Conservation (phyloP, 192 early-diverging fungal genomes). For the Coemansia sp. region DNA sequence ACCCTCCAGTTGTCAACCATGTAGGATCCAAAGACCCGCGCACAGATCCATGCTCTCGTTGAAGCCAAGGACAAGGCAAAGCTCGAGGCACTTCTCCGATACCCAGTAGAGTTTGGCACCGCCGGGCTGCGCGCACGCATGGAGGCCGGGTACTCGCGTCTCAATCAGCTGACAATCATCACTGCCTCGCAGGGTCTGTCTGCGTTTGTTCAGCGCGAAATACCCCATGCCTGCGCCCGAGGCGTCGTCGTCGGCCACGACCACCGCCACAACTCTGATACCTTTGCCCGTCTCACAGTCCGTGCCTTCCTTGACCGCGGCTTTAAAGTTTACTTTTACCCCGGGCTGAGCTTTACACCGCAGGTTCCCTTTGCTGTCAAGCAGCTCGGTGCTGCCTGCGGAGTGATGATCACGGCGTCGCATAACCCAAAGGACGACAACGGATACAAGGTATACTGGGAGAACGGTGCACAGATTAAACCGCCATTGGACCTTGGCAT, state of each 20-base stretch:
- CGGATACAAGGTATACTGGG: constrained; percentile 88
- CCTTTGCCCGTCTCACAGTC: constrained; percentile 81
- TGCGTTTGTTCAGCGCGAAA: constrained; percentile 61
- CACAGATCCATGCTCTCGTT: constrained; percentile 39
- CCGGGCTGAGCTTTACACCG: constrained; percentile 78
- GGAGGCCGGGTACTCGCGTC: constrained; percentile 89
- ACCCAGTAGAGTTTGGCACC: constrained; percentile 79
- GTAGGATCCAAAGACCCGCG: constrained; percentile 43
- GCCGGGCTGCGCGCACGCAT: constrained; percentile 88
- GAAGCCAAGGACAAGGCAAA: constrained; percentile 13
- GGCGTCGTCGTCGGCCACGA: constrained; percentile 93
- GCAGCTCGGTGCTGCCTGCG: constrained; percentile 65
- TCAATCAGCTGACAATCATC: constrained; percentile 92
- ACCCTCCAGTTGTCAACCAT: not conserved
- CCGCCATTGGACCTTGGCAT: constrained; percentile 83
- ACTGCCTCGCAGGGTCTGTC: constrained; percentile 88
- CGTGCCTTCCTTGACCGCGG: constrained; percentile 77
- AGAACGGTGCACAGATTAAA: constrained; percentile 90
- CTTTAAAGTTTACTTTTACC: constrained; percentile 77
- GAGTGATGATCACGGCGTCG: constrained; percentile 97
- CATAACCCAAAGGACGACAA: constrained; percentile 95
- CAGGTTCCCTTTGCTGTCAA: constrained; percentile 83
- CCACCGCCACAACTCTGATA: constrained; percentile 83
- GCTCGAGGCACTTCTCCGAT: constrained; percentile 38
- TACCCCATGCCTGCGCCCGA: constrained; percentile 57